Evolutionary conservation across 257 asterid genomes (phyloP).

Genomic region (Solanum piurae): DNA sequence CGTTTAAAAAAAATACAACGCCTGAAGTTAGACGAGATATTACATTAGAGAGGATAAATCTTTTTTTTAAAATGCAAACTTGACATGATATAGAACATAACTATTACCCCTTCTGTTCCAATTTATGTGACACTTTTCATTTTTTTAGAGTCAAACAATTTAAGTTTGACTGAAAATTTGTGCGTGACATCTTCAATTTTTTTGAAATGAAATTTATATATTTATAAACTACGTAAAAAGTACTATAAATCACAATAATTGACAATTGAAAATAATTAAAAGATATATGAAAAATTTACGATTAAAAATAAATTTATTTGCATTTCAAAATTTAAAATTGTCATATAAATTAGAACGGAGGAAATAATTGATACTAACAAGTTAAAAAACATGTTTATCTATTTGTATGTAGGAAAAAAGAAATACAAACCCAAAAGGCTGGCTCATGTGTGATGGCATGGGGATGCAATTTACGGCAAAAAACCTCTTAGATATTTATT

Average conservation of each 20-base stretch:
- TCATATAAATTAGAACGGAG: too few species aligned
- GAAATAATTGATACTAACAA: too few species aligned
- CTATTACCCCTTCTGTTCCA: too few species aligned
- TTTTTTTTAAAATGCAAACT: not conserved
- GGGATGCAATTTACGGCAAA: not conserved
- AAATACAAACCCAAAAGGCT: not conserved
- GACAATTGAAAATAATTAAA: not conserved
- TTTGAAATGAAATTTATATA: too few species aligned
- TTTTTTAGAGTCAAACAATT: not conserved
- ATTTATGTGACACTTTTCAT: too few species aligned
- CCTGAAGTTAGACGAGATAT: not conserved
- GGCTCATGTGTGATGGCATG: not conserved
- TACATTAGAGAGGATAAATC: not conserved
- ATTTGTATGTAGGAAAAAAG: too few species aligned
- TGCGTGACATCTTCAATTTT: not conserved
- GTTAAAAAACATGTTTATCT: too few species aligned
- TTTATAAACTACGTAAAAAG: too few species aligned
- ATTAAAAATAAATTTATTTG: too few species aligned
- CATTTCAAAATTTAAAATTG: too few species aligned
- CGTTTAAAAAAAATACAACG: not conserved
- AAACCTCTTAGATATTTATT: not conserved
- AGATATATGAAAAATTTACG: too few species aligned
- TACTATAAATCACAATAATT: too few species aligned
- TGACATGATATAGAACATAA: not conserved
- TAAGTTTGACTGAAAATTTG: not conserved